Conservation (phyloP, 148 eudicot species). For the Rhododendron mucronatum region DNA sequence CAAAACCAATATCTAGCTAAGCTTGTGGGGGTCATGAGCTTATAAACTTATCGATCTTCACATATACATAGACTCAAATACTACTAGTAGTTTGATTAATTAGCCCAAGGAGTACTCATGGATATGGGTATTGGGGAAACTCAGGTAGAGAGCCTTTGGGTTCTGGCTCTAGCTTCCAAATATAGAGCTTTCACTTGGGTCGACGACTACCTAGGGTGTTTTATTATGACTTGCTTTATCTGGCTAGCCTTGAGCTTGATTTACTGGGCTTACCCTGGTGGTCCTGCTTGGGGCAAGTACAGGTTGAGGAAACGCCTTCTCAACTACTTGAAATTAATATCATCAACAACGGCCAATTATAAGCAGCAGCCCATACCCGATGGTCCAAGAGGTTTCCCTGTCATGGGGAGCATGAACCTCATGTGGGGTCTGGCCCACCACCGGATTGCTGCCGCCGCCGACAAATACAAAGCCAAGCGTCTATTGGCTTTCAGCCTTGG, state of each 20-base stretch:
- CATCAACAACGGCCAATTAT: background rate
- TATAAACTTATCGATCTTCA: background rate
- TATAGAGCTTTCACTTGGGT: slow-evolving; percentile 33
- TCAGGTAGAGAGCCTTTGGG: slow-evolving; percentile 49
- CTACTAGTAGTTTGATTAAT: background rate
- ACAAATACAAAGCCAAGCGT: slow-evolving; percentile 27
- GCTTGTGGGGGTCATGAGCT: background rate
- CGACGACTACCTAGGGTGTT: slow-evolving; percentile 13
- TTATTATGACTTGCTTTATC: slow-evolving; percentile 7
- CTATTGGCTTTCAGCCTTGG: slow-evolving; percentile 78
- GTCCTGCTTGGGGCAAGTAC: slow-evolving; percentile 79
- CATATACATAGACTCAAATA: background rate
- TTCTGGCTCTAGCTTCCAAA: slow-evolving; percentile 50
- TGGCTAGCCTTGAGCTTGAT: slow-evolving; percentile 44
- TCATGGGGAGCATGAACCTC: slow-evolving; percentile 61
- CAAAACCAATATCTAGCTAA: background rate
- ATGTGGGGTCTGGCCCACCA: slow-evolving; percentile 65
- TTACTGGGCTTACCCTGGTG: slow-evolving; percentile 67
- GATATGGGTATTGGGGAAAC: slow-evolving; percentile 25
- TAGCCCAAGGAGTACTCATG: background rate
- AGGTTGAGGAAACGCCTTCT: slow-evolving; percentile 7
- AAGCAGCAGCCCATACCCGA: slow-evolving; percentile 36
- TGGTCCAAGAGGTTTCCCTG: slow-evolving; percentile 63
- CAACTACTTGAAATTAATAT: background rate
- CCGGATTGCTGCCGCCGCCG: slow-evolving; percentile 45